Evolutionary conservation across 2,329 filamentous ascomycete genomes (phyloP), one percentile per base, ranked within the genome.

Genomic region (Stagonosporopsis cucurbitacearum): DNA sequence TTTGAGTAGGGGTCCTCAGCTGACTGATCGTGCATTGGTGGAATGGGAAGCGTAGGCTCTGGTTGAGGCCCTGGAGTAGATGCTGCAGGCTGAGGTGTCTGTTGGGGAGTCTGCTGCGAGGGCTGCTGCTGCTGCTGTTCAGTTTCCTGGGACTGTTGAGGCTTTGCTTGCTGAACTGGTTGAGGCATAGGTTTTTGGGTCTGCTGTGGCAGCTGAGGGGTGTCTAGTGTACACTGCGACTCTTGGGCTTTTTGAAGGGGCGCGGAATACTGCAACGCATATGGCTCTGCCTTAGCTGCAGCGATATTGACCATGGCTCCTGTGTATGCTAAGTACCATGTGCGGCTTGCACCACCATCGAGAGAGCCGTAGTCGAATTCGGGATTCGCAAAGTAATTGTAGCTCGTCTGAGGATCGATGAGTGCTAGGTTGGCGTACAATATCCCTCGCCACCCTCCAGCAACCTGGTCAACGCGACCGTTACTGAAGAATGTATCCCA

Each of bases 381-480:
- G 1, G 78, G 71, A 60, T 84, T 79, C 0, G 82, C 82, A 73
- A 99, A 97, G 76, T 92, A 96, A 1, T 84, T 74, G 81, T 87
- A 97, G 11, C 90, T 86, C 3, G 83, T 78, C 50, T 75, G 74
- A 0, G 93, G 88, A 69, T 96, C 85, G 46, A 93, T 82, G 9
- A 93, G 86, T 0, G 91, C 92, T 45, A 91, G 84, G 72, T 95
- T 98, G 26, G 87, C 91, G 68, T 89, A 93, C 22, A 98, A 77
- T 25, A 98, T 87, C 1, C 92, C 90, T 73, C 84, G 90, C 95
- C 95, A 98, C 1, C 92, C 91, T 41, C 89, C 90, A 7, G 80
- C 76, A 5, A 92, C 86, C 0, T 79, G 73, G 50, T 90, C 84
- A 0, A 85, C 86, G 12, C 89, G 84, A 0, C 87, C 87, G 22